phyloP scores from a whole-genome alignment of 2,329 filamentous ascomycete species.

The Leptodontidium sp. region DNA sequence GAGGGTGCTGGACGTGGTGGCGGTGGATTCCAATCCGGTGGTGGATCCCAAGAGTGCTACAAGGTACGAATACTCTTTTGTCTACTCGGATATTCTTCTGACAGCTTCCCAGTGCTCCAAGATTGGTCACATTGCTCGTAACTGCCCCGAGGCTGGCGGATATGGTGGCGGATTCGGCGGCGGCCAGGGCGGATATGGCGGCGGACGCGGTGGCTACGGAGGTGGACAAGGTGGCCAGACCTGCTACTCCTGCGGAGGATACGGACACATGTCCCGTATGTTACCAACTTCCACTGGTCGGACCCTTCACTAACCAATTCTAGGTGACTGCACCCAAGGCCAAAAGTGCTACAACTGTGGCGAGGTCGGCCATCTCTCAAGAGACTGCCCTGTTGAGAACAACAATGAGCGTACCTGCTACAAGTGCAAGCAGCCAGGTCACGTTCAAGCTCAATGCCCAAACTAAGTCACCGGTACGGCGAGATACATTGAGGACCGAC shows the following conservation, averaged over 20 bases:
- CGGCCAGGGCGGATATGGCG: slow-evolving; percentile 50
- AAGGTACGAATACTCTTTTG: slow-evolving; percentile 56
- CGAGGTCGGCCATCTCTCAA: slow-evolving; percentile 80
- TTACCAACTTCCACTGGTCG: slow-evolving; percentile 36
- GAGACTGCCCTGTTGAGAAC: slow-evolving; percentile 94
- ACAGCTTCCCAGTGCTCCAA: slow-evolving; percentile 77
- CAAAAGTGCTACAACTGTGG: slow-evolving; percentile 99
- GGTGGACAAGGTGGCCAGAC: slow-evolving; percentile 74
- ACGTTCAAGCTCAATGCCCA: slow-evolving; percentile 90
- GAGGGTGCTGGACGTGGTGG: slow-evolving; percentile 45
- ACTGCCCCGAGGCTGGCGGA: slow-evolving; percentile 75
- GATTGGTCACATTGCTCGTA: slow-evolving; percentile 93
- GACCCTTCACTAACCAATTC: slow-evolving; percentile 22
- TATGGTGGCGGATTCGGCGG: slow-evolving; percentile 53
- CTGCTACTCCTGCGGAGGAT: slow-evolving; percentile 98
- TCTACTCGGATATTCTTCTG: slow-evolving; percentile 10
- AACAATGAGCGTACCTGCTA: slow-evolving; percentile 96
- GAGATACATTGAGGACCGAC: slow-evolving; percentile 40
- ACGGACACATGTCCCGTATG: slow-evolving; percentile 92
- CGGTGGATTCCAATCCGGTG: slow-evolving; percentile 50
- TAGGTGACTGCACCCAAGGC: slow-evolving; percentile 92
- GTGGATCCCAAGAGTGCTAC: slow-evolving; percentile 80
- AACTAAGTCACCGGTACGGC: slow-evolving; percentile 61
- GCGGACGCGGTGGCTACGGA: slow-evolving; percentile 51
- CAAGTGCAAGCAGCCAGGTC: slow-evolving; percentile 78